A percentile compares a stretch with the other conserved stretches of the same genome.
These are phyloP conservation scores for Boletus tylopilopsis DNA, from an alignment of 768 basidiomycete species.

Conservation along the genomic window DNA sequence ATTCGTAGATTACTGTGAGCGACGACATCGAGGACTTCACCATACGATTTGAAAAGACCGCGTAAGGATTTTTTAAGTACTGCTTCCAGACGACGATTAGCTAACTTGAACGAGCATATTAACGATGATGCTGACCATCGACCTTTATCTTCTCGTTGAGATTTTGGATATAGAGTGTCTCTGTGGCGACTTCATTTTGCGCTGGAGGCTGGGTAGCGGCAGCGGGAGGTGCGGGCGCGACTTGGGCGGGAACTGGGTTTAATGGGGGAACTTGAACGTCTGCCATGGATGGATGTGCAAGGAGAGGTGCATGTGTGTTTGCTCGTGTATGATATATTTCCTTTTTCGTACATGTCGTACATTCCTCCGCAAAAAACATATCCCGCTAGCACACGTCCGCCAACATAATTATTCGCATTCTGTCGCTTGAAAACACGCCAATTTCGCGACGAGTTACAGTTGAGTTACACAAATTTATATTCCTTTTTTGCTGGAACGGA, in stretches of 20 bases:
- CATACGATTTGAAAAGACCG: conserved; percentile 90
- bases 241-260: conserved; percentile 27
- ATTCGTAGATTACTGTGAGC: conserved; percentile 94
- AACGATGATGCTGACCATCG: conserved; percentile 43
- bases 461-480: background rate
- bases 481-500: background rate
- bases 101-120: conserved; percentile 2
- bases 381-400: too few species aligned
- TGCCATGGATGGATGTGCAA: conserved; percentile 34
- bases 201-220: conserved; percentile 13
- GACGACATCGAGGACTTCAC: conserved; percentile 91
- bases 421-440: too few species aligned
- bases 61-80: conserved; percentile 87
- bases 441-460: too few species aligned
- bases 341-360: conserved; percentile 10
- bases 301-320: conserved; percentile 17
- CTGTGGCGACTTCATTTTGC: conserved; percentile 54
- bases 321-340: conserved; percentile 12
- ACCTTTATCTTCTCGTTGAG: conserved; percentile 92
- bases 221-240: conserved; percentile 15
- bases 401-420: too few species aligned
- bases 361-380: background rate
- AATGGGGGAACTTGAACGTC: conserved; percentile 34
- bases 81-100: conserved; percentile 27
- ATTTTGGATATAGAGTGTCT: conserved; percentile 95